Evolutionary conservation across 257 asterid species (phyloP), one percentile per base, ranked within the genome.

Genomic region (Solanum medicagineum): DNA sequence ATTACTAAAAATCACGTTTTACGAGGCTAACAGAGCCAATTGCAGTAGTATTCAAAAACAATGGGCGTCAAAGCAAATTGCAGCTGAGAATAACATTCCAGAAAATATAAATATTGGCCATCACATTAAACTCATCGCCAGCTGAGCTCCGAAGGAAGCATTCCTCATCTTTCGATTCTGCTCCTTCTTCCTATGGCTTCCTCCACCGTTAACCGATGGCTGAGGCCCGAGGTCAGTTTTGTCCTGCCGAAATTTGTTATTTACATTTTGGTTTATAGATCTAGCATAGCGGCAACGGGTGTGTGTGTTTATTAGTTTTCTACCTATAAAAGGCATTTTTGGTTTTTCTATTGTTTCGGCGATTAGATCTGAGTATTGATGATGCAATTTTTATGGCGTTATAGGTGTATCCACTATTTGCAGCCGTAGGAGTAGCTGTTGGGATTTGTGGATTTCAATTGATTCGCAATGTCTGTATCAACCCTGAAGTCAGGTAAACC

Each of bases 401-500:
- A 51, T 5, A 77, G 63, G 83, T 53, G 83, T 77, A 77, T 51
- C 83, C 83, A 53, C 83, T 77, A 24, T 77, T 77, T 77, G 83
- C 47, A 51, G 93, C 99, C 20, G 94, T 92, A 68, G 98, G 98
- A 29, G 92, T 94, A 17, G 97, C 99, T 81, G 93, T 95, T 70
- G 99, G 97, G 55, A 93, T 94, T 80, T 95, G 98, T 85, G 98
- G 95, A 14, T 90, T 93, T 94, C 98, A 95, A 70, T 90, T 94
- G 94, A 84, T 96, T 77, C 97, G 98, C 55, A 96, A 94, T 89
- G 93, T 96, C 63, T 73, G 88, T 57, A 87, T 70, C 73, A 96
- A 96, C 82, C 99, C 98, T 70, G 98, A 96, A 94, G 98, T 96
- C 92, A 91, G 99, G 99, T 95, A 92, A 15, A 59, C 81, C 7